These are phyloP conservation scores for Aspergillus pseudotamarii DNA, from an alignment of 2,329 filamentous ascomycete genomes.

Conservation along the genomic window DNA sequence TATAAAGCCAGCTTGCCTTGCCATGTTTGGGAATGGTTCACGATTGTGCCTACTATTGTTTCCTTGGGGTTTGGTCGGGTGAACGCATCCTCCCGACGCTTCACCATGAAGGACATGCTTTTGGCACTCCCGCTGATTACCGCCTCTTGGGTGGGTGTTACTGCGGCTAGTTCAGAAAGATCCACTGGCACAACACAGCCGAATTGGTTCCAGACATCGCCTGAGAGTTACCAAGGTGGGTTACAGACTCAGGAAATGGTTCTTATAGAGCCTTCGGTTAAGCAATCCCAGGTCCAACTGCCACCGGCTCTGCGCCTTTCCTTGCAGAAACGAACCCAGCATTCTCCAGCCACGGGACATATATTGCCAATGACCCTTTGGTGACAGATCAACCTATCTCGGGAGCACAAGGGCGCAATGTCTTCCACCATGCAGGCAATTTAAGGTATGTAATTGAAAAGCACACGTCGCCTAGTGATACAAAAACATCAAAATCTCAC, in stretches of 20 bases:
- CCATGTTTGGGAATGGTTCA: background rate
- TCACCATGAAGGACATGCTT: background rate
- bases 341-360: conserved; percentile 63
- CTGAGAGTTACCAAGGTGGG: conserved; percentile 6
- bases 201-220: conserved; percentile 4
- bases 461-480: background rate
- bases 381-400: conserved; percentile 71
- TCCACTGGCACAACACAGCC: background rate
- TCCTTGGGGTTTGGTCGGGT: no score
- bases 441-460: conserved; percentile 45
- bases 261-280: background rate
- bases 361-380: conserved; percentile 64
- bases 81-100: background rate
- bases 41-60: background rate
- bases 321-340: conserved; percentile 71
- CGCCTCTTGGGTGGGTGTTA: background rate
- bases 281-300: background rate
- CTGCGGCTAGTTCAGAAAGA: background rate
- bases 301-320: conserved; percentile 71
- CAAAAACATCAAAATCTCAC: background rate
- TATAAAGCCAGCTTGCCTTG: background rate
- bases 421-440: conserved; percentile 72
- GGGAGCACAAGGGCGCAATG: conserved; percentile 62
- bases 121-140: background rate
- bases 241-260: background rate